Percentiles rank a stretch among this genome's conserved stretches.
These are phyloP conservation scores for Sporothrix pallida DNA, from an alignment of 2,329 filamentous ascomycete species.

Conservation along the genomic window DNA sequence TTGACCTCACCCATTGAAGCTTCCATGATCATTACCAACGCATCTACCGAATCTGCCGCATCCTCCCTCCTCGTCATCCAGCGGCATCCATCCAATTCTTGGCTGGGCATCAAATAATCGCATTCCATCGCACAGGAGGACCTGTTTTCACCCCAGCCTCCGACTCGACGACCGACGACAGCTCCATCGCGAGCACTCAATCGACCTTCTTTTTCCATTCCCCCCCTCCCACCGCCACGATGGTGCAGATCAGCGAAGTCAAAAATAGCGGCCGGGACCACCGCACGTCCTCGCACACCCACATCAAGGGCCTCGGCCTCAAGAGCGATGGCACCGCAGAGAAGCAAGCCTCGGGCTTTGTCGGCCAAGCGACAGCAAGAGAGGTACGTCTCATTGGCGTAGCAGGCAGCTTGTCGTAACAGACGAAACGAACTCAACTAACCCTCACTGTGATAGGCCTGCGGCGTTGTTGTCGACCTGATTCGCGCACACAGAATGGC, in stretches of 20 bases:
- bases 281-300: conserved; percentile 93
- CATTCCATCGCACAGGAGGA: not conserved
- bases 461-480: conserved; percentile 92
- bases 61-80: not conserved
- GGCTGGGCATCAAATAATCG: not conserved
- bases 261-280: conserved; percentile 95
- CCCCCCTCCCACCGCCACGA: conserved; percentile 51
- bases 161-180: not conserved
- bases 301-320: conserved; percentile 94
- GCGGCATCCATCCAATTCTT: conserved; percentile 9
- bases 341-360: conserved; percentile 78
- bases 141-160: not conserved
- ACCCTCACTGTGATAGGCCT: conserved; percentile 64
- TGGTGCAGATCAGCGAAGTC: conserved; percentile 92
- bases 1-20: conserved; percentile 10
- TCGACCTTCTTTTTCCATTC: not conserved
- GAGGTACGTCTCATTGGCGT: conserved; percentile 67
- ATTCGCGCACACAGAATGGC: conserved; percentile 98
- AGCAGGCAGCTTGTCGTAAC: too few relatives aligned
- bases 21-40: not conserved
- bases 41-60: not conserved
- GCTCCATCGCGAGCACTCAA: not conserved
- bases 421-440: too few relatives aligned
- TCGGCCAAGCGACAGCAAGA: conserved; percentile 84
- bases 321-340: conserved; percentile 86